These are phyloP conservation scores for Tritrichomonas foetus DNA, from an alignment of 208 protist genomes.

Conservation along the genomic window DNA sequence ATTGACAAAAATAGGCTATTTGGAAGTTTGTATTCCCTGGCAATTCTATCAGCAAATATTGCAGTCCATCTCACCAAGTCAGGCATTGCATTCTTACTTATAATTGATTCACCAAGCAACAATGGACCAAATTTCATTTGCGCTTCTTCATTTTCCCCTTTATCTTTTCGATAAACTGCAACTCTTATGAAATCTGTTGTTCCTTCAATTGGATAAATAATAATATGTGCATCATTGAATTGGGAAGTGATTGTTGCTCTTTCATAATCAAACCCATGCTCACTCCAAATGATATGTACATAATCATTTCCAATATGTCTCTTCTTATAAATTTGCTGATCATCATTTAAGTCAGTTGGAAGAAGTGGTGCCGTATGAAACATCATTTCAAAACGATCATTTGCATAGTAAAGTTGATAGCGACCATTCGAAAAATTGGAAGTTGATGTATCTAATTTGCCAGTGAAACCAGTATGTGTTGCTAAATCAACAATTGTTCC, in stretches of 20 bases:
- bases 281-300: constrained; percentile 71
- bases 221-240: constrained; percentile 72
- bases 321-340: constrained; percentile 51
- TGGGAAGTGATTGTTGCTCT: constrained; percentile 64
- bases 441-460: background rate
- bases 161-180: background rate
- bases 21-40: background rate
- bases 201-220: constrained; percentile 62
- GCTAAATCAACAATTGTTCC: background rate
- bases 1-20: too few species aligned
- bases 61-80: background rate
- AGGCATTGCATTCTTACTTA: background rate
- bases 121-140: background rate
- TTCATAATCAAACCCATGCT: constrained; percentile 64
- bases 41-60: background rate
- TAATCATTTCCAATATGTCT: constrained; percentile 71
- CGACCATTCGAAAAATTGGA: background rate
- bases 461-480: background rate
- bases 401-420: background rate
- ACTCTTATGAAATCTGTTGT: background rate
- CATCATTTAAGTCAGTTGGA: background rate
- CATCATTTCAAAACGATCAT: background rate
- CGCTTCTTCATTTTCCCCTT: too few species aligned
- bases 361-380: background rate
- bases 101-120: background rate